Evolutionary conservation across 148 eudicot genomes (phyloP).

Genomic region (Simmondsia chinensis): DNA sequence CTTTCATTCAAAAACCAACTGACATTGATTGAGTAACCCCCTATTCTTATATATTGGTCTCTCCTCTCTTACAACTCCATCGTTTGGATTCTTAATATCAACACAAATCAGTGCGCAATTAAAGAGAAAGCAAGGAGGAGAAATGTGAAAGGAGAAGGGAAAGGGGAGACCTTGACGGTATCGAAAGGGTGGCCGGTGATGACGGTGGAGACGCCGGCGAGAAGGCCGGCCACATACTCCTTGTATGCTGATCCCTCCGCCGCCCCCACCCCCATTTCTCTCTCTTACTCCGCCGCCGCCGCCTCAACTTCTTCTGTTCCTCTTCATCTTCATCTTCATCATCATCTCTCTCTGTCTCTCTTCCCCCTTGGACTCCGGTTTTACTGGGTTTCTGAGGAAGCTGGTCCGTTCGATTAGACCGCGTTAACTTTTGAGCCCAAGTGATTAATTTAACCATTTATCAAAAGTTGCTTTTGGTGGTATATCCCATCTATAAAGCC

Average conservation of each 20-base stretch:
- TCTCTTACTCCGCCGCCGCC: constrained; percentile 1
- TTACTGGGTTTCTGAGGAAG: too few species aligned
- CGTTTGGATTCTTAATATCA: too few species aligned
- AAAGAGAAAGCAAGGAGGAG: neutral
- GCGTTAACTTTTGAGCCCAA: too few species aligned
- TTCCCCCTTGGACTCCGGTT: too few species aligned
- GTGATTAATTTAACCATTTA: too few species aligned
- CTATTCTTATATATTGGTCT: too few species aligned
- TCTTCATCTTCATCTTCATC: too few species aligned
- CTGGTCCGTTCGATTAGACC: too few species aligned
- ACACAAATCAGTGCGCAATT: neutral
- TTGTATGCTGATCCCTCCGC: constrained; percentile 37
- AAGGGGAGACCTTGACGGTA: constrained; percentile 65
- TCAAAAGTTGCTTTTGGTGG: too few species aligned
- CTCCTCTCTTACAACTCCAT: too few species aligned
- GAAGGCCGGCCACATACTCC: constrained; percentile 74
- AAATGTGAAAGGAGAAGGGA: neutral
- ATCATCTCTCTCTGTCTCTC: too few species aligned
- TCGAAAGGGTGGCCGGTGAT: constrained; percentile 89
- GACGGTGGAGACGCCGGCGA: constrained; percentile 80
- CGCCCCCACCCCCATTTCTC: constrained; percentile 17
- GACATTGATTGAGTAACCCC: neutral
- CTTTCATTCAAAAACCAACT: neutral
- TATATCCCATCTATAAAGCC: too few species aligned
- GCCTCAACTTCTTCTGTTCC: neutral